phyloP scores from a whole-genome alignment of 352 stramenopile genomes.

The Lagenidium giganteum region DNA sequence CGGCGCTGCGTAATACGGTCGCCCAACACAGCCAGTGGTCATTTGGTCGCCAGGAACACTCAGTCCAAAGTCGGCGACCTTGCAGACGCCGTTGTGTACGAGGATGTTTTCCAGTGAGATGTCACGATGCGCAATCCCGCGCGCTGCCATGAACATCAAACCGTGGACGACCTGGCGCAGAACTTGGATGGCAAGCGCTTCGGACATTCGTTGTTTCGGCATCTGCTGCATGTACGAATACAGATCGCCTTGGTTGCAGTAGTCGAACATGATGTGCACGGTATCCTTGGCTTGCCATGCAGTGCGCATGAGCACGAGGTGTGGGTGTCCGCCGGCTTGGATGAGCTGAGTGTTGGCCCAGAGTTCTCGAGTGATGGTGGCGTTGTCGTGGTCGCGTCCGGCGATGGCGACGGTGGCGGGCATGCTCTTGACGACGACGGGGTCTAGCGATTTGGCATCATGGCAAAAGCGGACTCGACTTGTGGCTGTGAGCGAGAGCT shows the following conservation, averaged over 20 bases:
- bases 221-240: constrained; percentile 1
- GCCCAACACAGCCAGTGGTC: constrained; percentile 1
- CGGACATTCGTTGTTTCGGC: neutral
- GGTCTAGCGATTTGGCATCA: no score
- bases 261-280: constrained; percentile 18
- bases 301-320: no score
- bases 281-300: constrained; percentile 3
- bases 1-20: constrained; percentile 16
- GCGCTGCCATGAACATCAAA: constrained; percentile 9
- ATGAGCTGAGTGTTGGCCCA: no score
- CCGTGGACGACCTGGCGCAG: constrained; percentile 2
- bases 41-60: neutral
- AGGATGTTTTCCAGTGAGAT: constrained; percentile 22
- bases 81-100: constrained; percentile 10
- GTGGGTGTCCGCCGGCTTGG: no score
- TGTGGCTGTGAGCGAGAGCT: no score
- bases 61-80: constrained; percentile 15
- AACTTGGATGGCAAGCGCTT: neutral
- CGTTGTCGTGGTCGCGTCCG: no score
- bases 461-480: no score
- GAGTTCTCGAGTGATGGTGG: no score
- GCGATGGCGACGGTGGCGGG: no score
- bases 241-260: constrained; percentile 17
- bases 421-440: no score
- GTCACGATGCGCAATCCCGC: constrained; percentile 16